These are phyloP conservation scores for Solanum chacoense DNA, from an alignment of 305 asterid genomes.

Conservation along the genomic window DNA sequence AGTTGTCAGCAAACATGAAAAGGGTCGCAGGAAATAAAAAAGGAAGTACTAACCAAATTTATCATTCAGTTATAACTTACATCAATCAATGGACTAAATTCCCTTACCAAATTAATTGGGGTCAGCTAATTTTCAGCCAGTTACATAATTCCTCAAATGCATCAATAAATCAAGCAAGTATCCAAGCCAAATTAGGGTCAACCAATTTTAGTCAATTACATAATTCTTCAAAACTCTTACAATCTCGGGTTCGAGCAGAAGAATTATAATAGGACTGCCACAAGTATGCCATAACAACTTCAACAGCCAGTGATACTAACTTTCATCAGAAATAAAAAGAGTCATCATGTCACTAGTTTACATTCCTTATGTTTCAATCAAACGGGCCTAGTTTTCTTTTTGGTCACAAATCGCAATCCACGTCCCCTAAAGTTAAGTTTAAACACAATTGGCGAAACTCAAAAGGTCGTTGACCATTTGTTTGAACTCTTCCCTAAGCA, in stretches of 20 bases:
- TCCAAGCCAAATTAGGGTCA: not conserved
- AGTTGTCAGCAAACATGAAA: constrained; percentile 13
- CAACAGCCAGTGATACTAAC: not conserved
- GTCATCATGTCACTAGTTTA: not conserved
- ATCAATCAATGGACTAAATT: not conserved
- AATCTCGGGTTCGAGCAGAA: not conserved
- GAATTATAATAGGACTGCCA: not conserved
- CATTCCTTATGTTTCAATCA: not conserved
- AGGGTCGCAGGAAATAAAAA: not conserved
- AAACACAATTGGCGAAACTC: not conserved
- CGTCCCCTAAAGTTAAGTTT: not conserved
- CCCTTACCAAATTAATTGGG: not conserved
- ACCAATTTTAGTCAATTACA: not conserved
- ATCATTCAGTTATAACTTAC: not conserved
- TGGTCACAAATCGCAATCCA: not conserved
- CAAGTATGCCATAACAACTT: not conserved
- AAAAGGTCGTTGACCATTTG: not conserved
- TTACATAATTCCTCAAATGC: not conserved
- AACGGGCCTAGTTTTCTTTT: not conserved
- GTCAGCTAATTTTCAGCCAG: not conserved
- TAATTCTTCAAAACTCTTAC: not conserved
- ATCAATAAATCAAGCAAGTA: not conserved
- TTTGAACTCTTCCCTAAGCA: not conserved
- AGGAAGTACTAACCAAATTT: not conserved
- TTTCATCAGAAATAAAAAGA: not conserved